These are phyloP conservation scores for Aspergillus vadensis DNA, from an alignment of 2,329 filamentous ascomycete genomes.

Conservation along the genomic window DNA sequence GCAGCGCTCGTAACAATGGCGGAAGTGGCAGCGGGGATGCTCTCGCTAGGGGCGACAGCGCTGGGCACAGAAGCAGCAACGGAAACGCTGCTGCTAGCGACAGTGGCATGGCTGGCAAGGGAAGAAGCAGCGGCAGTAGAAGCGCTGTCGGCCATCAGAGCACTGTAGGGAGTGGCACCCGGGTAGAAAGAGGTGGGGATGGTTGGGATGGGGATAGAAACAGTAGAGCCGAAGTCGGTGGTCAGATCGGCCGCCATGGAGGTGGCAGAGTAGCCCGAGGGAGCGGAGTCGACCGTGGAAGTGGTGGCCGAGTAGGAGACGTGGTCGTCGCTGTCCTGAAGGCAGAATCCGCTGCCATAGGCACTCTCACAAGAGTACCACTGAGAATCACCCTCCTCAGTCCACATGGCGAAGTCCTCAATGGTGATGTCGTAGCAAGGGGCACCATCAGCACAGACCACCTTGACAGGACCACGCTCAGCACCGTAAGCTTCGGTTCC, in stretches of 20 bases:
- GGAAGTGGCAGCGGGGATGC: not conserved
- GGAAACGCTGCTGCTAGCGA: not conserved
- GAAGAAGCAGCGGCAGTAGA: not conserved
- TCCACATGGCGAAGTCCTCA: constrained; percentile 54
- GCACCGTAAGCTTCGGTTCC: constrained; percentile 54
- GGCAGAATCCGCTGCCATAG: constrained; percentile 52
- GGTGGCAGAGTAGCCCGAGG: constrained; percentile 32
- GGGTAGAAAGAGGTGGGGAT: constrained; percentile 33
- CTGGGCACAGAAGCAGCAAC: not conserved
- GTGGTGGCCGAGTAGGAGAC: constrained; percentile 23
- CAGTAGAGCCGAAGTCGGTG: constrained; percentile 27
- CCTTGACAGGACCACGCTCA: constrained; percentile 56
- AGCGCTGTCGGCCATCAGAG: constrained; percentile 20
- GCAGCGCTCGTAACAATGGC: not conserved
- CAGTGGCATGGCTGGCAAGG: not conserved
- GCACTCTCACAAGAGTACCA: constrained; percentile 53
- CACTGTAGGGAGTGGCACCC: constrained; percentile 33
- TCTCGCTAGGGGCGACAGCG: not conserved
- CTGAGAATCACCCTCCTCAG: constrained; percentile 30
- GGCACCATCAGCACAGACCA: constrained; percentile 53
- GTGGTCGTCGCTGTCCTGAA: constrained; percentile 35
- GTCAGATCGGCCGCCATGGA: constrained; percentile 30
- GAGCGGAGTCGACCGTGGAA: constrained; percentile 26
- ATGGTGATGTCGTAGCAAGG: constrained; percentile 59
- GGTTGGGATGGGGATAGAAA: constrained; percentile 28